Base-by-base conservation (phyloP, 2,329 filamentous ascomycete species). In the Pestalotiopsis sp. region DNA sequence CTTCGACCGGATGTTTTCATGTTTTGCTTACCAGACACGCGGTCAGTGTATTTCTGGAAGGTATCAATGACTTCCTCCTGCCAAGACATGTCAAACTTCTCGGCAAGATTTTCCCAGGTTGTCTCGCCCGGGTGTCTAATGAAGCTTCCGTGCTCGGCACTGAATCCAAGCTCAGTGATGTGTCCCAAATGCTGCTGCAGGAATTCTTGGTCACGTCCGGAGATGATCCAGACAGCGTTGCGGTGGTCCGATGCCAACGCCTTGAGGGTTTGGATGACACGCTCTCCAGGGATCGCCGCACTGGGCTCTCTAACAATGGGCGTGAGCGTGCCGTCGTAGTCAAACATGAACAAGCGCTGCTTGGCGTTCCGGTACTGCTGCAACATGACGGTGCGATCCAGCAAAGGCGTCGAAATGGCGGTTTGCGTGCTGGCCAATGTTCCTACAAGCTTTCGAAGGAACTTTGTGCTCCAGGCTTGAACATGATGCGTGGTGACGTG, bases 161-260 rank as follows among this genome's bases (percentile, higher is more conserved):
- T 97, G 77, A 99, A 92, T n/a, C 96, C 96, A 13, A 99, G 85
- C 77, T 93, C 90, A 1, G 89, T 80, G 72, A 98, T 97, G 80
- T 97, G 92, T n/a, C 95, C 96, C 79, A 98, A 90, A 83, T 95
- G 95, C 73, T 97, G 91, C 73, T 92, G 90, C 69, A 99, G 82
- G 82, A 99, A 99, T 7, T 92, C 91, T 77, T 97, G 94, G 76
- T 98, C 95, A 72, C 96, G 91, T 12, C 96, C 96, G 66, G 93
- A 97, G 76, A 99, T 98, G 78, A 99, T 97, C 96, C 96, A 99
- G n/a, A 99, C 94, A 1, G 90, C 87, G 76, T 98, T 99, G 68
- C 86, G 86, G 17, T 92, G 89, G 77, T 98, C 94, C 0, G 92
- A 86, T 0, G 95, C 92, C 57, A 99, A 86, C 12, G 88, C 87